These are phyloP conservation scores for Lecanicillium sp. DNA, from an alignment of 2,329 filamentous ascomycete genomes.

Conservation along the genomic window DNA sequence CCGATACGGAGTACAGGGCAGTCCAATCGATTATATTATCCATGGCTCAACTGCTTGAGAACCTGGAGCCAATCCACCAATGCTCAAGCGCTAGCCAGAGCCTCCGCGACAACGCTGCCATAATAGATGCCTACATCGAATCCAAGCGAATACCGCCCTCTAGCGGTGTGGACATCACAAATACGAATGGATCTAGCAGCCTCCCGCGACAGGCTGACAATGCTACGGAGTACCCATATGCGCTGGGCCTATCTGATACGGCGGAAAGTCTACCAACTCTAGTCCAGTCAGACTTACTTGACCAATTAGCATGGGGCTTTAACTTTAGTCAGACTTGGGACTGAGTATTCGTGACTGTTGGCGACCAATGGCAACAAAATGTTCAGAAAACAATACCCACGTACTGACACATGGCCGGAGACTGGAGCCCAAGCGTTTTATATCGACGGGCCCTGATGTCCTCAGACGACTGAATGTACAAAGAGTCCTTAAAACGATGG, in stretches of 20 bases:
- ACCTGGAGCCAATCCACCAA: conserved; percentile 1
- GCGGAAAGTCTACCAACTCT: conserved; percentile 22
- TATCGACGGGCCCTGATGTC: no score
- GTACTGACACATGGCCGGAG: no score
- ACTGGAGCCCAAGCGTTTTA: no score
- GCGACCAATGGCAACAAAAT: no score
- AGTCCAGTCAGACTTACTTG: conserved; percentile 43
- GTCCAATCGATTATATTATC: conserved; percentile 1
- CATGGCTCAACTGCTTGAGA: conserved; percentile 2
- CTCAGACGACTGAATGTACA: no score
- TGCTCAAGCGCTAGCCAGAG: background rate
- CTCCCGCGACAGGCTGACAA: background rate
- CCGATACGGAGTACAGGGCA: conserved; percentile 1
- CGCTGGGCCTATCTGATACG: background rate
- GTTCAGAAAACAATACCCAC: no score
- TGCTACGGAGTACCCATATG: background rate
- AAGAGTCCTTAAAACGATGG: no score
- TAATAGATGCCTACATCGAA: background rate
- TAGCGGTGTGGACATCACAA: background rate
- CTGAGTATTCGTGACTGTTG: background rate
- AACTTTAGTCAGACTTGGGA: conserved; percentile 8
- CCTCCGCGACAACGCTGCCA: background rate
- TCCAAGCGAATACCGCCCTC: background rate
- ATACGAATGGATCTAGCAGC: background rate
- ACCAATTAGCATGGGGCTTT: conserved; percentile 13